phyloP scores from a whole-genome alignment of 1,284 basidiomycete species.

The Sporisorium exsertum region DNA sequence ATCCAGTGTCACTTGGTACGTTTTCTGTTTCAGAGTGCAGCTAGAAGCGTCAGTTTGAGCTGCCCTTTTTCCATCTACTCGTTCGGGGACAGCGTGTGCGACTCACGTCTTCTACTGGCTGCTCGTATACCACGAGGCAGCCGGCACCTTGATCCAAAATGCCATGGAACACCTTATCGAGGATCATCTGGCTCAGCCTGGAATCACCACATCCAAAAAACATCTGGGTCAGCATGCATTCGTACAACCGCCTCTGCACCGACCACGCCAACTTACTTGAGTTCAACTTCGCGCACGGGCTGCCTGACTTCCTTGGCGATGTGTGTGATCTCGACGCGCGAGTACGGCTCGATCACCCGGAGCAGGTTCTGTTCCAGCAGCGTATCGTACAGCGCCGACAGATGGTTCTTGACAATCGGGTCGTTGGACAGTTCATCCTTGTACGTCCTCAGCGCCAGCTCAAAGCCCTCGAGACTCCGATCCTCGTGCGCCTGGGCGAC shows the following conservation, averaged over 20 bases:
- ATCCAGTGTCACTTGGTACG: constrained; percentile 86
- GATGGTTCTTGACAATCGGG: constrained; percentile 91
- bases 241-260: constrained; percentile 70
- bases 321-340: constrained; percentile 87
- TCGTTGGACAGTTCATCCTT: constrained; percentile 90
- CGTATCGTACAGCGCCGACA: constrained; percentile 92
- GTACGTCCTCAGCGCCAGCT: constrained; percentile 87
- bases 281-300: constrained; percentile 89
- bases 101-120: constrained; percentile 77
- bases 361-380: constrained; percentile 94
- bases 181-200: constrained; percentile 90
- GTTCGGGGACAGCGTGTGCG: not conserved
- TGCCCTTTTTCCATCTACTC: not conserved
- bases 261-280: constrained; percentile 74
- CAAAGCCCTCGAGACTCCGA: constrained; percentile 88
- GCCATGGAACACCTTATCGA: constrained; percentile 93
- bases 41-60: not conserved
- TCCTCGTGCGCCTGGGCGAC: constrained; percentile 93
- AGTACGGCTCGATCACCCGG: constrained; percentile 94
- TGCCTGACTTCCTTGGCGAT: constrained; percentile 91
- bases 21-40: constrained; percentile 70
- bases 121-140: constrained; percentile 88
- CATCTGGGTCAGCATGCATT: not conserved
- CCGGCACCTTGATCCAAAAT: constrained; percentile 95
- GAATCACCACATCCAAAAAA: constrained; percentile 70